phyloP scores from a whole-genome alignment of 495 filamentous ascomycete species.

The Talaromyces nanjingensis region DNA sequence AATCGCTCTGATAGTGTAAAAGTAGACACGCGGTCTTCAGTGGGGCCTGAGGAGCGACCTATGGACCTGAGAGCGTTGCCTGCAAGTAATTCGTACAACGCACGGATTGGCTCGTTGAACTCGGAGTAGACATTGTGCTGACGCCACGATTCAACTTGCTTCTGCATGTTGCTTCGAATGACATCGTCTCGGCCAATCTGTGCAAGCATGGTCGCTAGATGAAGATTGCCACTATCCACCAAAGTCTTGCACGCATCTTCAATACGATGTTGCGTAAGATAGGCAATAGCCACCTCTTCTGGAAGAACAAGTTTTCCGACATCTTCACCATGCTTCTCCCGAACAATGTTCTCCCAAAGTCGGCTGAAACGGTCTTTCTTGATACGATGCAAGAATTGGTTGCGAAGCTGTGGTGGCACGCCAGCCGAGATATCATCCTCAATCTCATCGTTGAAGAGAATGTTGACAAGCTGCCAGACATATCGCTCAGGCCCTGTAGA shows the following conservation, averaged over 20 bases:
- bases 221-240: conserved; percentile 63
- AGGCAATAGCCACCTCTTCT: conserved; percentile 79
- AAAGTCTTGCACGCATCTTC: conserved; percentile 75
- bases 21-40: conserved; percentile 68
- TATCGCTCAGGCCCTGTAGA: conserved; percentile 29
- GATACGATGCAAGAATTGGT: conserved; percentile 40
- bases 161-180: conserved; percentile 59
- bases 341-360: conserved; percentile 42
- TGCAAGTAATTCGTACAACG: conserved; percentile 81
- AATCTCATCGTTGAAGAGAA: conserved; percentile 71
- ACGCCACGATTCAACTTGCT: conserved; percentile 79
- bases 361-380: conserved; percentile 46
- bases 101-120: conserved; percentile 75
- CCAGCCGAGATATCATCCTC: conserved; percentile 39
- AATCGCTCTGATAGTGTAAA: conserved; percentile 79
- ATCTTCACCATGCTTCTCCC: conserved; percentile 37
- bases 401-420: conserved; percentile 31
- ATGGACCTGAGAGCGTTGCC: conserved; percentile 78
- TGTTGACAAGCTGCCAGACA: conserved; percentile 57
- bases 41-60: conserved; percentile 52
- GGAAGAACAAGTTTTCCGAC: conserved; percentile 44
- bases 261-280: conserved; percentile 69
- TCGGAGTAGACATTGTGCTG: conserved; percentile 74
- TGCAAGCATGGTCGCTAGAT: conserved; percentile 74
- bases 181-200: conserved; percentile 64